Conservation (phyloP, 345 rosid species). For the Draba incana region DNA sequence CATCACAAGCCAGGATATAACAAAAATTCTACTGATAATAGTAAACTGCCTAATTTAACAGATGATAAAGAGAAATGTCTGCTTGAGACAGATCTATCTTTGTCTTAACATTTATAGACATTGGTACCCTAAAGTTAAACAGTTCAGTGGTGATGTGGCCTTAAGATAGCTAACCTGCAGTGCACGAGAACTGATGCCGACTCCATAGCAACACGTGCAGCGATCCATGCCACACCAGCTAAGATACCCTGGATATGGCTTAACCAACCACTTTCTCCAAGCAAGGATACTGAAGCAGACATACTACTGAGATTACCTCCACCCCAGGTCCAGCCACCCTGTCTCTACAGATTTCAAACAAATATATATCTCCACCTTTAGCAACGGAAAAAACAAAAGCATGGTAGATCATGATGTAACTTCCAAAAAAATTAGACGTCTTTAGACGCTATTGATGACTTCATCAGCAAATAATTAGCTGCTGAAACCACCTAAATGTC, state of each 20-base stretch:
- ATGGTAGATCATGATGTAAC: slow-evolving; percentile 11
- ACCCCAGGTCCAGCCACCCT: slow-evolving; percentile 99
- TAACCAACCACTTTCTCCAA: slow-evolving; percentile 98
- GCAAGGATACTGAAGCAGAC: slow-evolving; percentile 99
- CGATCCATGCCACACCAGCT: slow-evolving; percentile 99
- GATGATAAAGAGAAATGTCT: slow-evolving; percentile 10
- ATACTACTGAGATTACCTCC: slow-evolving; percentile 99
- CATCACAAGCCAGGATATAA: slow-evolving; percentile 25
- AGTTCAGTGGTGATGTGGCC: slow-evolving; percentile 12
- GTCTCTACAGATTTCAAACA: slow-evolving; percentile 66
- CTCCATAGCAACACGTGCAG: slow-evolving; percentile 89
- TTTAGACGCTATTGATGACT: background rate
- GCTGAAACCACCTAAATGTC: slow-evolving; percentile 21
- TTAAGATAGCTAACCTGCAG: slow-evolving; percentile 70
- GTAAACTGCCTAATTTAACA: slow-evolving; percentile 12
- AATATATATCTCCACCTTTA: slow-evolving; percentile 24
- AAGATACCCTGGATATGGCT: slow-evolving; percentile 92
- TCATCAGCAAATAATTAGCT: slow-evolving; percentile 17
- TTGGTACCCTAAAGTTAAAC: slow-evolving; percentile 17
- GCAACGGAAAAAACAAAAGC: slow-evolving; percentile 8
- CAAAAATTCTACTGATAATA: slow-evolving; percentile 22
- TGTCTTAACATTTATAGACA: slow-evolving; percentile 19
- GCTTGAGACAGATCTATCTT: slow-evolving; percentile 27
- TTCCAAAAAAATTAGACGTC: slow-evolving; percentile 11
- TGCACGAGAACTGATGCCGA: slow-evolving; percentile 97